Evolutionary conservation across 1,284 basidiomycete species (phyloP).

Genomic region (Trametes sp.): DNA sequence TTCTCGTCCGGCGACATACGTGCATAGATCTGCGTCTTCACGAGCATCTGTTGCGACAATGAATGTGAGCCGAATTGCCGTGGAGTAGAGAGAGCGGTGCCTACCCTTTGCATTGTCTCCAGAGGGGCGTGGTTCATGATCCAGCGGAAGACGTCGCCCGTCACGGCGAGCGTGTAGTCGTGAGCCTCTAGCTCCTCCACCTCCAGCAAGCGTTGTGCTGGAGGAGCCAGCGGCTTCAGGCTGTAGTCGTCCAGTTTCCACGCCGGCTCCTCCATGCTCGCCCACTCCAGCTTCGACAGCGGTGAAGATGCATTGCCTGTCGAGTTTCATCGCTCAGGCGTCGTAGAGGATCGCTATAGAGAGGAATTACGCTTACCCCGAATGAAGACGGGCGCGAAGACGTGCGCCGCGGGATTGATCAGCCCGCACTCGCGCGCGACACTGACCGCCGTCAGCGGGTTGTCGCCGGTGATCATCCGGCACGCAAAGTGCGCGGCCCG

Average conservation of each 20-base stretch:
- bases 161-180: slow-evolving; percentile 93
- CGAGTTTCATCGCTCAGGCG: background rate
- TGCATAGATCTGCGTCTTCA: slow-evolving; percentile 96
- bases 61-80: background rate
- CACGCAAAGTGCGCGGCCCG: slow-evolving; percentile 92
- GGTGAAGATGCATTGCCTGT: slow-evolving; percentile 69
- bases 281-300: slow-evolving; percentile 86
- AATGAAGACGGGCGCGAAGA: slow-evolving; percentile 89
- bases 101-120: slow-evolving; percentile 91
- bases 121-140: slow-evolving; percentile 96
- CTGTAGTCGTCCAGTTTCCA: slow-evolving; percentile 92
- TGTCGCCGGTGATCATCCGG: slow-evolving; percentile 99
- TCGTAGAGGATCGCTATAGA: too few relatives aligned
- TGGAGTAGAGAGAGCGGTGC: slow-evolving; percentile 36
- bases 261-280: slow-evolving; percentile 87
- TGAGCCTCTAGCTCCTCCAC: slow-evolving; percentile 76
- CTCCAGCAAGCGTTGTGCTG: slow-evolving; percentile 72
- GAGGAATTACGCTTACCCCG: slow-evolving; percentile 58
- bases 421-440: slow-evolving; percentile 96
- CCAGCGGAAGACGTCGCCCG: slow-evolving; percentile 99
- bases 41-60: slow-evolving; percentile 84
- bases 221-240: slow-evolving; percentile 79
- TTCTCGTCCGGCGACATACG: slow-evolving; percentile 99
- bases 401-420: slow-evolving; percentile 88
- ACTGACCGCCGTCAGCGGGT: slow-evolving; percentile 95